Evolutionary conservation across 176 grass and related monocot species (phyloP), one percentile per base, ranked within the genome.

Genomic region (Zoysia pacifica): DNA sequence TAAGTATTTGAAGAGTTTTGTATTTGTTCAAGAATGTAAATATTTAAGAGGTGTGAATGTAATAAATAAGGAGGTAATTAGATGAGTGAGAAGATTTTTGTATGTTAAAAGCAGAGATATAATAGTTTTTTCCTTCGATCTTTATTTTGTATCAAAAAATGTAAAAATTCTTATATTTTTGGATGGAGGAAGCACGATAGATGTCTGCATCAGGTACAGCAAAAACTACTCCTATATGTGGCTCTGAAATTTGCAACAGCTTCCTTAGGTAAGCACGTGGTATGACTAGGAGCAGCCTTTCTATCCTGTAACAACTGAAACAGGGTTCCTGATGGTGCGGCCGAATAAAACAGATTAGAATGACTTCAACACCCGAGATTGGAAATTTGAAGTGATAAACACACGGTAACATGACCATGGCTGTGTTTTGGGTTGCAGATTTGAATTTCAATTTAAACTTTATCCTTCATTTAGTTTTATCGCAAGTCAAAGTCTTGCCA

Each of bases 141-240:
- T 28, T 28, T 28, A 28, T 28, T 28, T 28, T 28, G 28, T 28
- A 28, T 28, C 28, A 28, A 0, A 28, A 28, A 28, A 28, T 28
- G 28, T 28, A 28, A 28, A 28, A 28, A 28, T 28, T 28, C 28
- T 28, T 28, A 28, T 28, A 28, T 28, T 28, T 28, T 28, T 28
- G 28, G 28, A 28, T 28, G 28, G 28, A 28, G 28, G 28, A 28
- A 28, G 28, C 28, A 28, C 28, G 28, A 28, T 28, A 28, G 43
- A 69, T 69, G 71, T 89, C 76, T 43, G 71, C 87, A 62, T 89
- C 58, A 84, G 79, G 82, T 71, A 84, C 81, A 9, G 48, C 87
- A 75, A 40, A 1, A 15, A 37, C 20, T 45, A 66, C 41, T 44
- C 45, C 49, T n/a, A 67, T 56, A 48, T n/a, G 46, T 67, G 41